phyloP scores from a whole-genome alignment of 2,329 filamentous ascomycete species.

The Albophoma yamanashiensis region DNA sequence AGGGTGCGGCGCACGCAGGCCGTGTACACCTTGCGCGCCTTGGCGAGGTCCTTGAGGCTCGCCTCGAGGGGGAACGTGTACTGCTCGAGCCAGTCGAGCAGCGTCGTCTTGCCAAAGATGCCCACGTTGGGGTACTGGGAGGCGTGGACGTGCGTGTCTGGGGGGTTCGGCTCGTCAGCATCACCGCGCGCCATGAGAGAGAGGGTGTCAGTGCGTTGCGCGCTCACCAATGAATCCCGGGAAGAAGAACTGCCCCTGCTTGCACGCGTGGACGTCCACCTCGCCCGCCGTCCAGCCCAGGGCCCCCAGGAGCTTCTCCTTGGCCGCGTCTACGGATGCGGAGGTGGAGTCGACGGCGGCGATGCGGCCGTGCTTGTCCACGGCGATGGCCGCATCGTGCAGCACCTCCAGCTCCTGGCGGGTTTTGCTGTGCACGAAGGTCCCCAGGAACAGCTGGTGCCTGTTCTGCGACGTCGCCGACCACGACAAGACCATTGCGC shows the following conservation, averaged over 20 bases:
- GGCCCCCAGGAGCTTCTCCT: slow-evolving; percentile 22
- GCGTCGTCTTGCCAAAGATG: slow-evolving; percentile 85
- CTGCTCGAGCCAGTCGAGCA: slow-evolving; percentile 84
- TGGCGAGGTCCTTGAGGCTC: slow-evolving; percentile 52
- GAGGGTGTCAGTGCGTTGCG: neutral
- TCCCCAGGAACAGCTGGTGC: slow-evolving; percentile 41
- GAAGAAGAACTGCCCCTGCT: slow-evolving; percentile 63
- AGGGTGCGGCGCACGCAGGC: slow-evolving; percentile 72
- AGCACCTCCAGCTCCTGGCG: slow-evolving; percentile 39
- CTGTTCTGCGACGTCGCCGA: slow-evolving; percentile 9
- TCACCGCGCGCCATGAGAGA: neutral
- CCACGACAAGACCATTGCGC: slow-evolving; percentile 1
- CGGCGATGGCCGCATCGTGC: slow-evolving; percentile 38
- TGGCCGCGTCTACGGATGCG: slow-evolving; percentile 16
- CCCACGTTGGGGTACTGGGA: slow-evolving; percentile 91
- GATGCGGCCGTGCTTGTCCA: slow-evolving; percentile 39
- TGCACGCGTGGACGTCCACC: slow-evolving; percentile 23
- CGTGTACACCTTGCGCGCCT: slow-evolving; percentile 63
- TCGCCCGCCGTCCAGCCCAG: slow-evolving; percentile 34
- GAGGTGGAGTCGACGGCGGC: slow-evolving; percentile 31
- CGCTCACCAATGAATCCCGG: slow-evolving; percentile 64
- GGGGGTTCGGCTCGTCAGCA: neutral
- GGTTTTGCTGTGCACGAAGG: slow-evolving; percentile 42
- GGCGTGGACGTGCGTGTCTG: slow-evolving; percentile 92
- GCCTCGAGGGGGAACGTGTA: slow-evolving; percentile 94